Percentiles rank a stretch among this genome's conserved stretches.
phyloP scores from a whole-genome alignment of 2,329 filamentous ascomycete species.

The Daldinia eschscholtzii region DNA sequence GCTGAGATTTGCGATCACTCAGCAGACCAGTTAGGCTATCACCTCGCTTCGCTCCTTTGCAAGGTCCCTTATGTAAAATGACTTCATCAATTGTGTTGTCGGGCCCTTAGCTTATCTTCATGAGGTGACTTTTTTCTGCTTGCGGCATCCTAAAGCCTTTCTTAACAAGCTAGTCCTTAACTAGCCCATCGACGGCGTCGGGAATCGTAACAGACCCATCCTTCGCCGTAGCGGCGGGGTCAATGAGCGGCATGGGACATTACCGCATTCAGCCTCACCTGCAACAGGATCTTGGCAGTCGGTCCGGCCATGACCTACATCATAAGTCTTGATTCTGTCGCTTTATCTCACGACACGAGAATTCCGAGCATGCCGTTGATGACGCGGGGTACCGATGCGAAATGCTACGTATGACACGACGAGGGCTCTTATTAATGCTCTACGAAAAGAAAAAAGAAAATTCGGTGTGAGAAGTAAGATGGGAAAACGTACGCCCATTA shows the following conservation, averaged over 20 bases:
- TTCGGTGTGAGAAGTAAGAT: constrained; percentile 33
- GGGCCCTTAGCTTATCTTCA: constrained; percentile 25
- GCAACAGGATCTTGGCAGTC: constrained; percentile 14
- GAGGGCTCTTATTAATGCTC: constrained; percentile 9
- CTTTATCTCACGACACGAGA: constrained; percentile 37
- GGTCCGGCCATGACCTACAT: constrained; percentile 37
- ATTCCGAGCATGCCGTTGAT: constrained; percentile 26
- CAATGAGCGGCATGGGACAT: constrained; percentile 32
- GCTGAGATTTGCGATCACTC: constrained; percentile 7
- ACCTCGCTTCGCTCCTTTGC: constrained; percentile 6
- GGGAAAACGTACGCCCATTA: not conserved
- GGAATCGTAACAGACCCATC: constrained; percentile 9
- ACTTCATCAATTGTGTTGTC: constrained; percentile 33
- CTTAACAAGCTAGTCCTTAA: constrained; percentile 7
- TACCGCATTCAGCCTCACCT: constrained; percentile 38
- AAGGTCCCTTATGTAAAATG: constrained; percentile 26
- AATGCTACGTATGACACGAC: constrained; percentile 23
- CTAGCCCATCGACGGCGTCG: constrained; percentile 23
- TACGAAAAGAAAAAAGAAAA: constrained; percentile 16
- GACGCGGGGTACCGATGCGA: constrained; percentile 22
- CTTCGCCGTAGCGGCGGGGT: constrained; percentile 34
- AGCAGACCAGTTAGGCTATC: constrained; percentile 14
- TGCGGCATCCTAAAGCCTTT: not conserved
- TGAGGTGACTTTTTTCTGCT: not conserved
- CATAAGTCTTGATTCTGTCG: constrained; percentile 27